A percentile compares a stretch with the other conserved stretches of the same genome.
These are phyloP conservation scores for Hura crepitans DNA, from an alignment of 441 rosid genomes.

Conservation along the genomic window DNA sequence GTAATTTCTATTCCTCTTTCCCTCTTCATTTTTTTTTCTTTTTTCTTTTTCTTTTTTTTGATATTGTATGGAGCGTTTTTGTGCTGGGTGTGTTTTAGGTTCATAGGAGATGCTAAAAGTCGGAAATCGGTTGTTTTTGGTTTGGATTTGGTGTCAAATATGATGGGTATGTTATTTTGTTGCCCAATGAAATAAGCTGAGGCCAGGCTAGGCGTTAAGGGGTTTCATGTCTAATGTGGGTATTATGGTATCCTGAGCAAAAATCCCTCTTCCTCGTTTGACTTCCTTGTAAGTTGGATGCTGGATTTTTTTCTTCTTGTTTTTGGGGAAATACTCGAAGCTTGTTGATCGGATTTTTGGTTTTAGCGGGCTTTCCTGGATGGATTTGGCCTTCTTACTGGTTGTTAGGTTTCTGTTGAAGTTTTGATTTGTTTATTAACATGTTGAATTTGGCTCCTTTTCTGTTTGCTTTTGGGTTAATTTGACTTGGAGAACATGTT, in stretches of 20 bases:
- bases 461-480: conserved; percentile 1
- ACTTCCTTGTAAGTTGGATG: conserved; percentile 11
- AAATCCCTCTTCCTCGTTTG: background rate
- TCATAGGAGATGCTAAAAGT: conserved; percentile 1
- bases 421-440: conserved; percentile 4
- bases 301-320: background rate
- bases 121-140: conserved; percentile 17
- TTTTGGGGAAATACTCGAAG: conserved; percentile 4
- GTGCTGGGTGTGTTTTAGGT: conserved; percentile 17
- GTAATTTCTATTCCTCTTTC: conserved; percentile 25
- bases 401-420: conserved; percentile 12
- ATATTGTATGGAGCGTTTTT: background rate
- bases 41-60: conserved; percentile 5
- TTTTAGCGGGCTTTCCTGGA: conserved; percentile 7
- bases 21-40: background rate
- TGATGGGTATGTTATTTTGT: background rate
- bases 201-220: conserved; percentile 3
- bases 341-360: conserved; percentile 1
- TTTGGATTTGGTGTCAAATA: conserved; percentile 5
- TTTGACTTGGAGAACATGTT: conserved; percentile 13
- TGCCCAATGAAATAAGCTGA: background rate
- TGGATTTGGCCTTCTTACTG: conserved; percentile 2
- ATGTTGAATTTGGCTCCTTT: conserved; percentile 8
- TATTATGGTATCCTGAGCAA: no score
- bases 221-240: conserved; percentile 1